phyloP scores from a whole-genome alignment of 495 filamentous ascomycete species.

The Sphaerosporella brunnea region DNA sequence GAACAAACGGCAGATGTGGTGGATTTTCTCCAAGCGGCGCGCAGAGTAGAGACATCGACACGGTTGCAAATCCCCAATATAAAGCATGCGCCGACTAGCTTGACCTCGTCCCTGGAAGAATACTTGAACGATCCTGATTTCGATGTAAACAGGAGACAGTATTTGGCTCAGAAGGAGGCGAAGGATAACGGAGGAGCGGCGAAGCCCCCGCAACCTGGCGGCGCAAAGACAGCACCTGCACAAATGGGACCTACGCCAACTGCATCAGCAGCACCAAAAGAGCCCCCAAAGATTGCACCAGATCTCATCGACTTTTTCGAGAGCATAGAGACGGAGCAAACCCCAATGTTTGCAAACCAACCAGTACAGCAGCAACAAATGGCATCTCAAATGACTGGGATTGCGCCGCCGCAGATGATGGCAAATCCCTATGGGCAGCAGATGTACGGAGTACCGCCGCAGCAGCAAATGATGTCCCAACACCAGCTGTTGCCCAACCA shows the following conservation, averaged over 20 bases:
- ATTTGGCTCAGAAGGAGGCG: constrained; percentile 66
- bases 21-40: constrained; percentile 67
- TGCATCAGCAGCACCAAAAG: constrained; percentile 16
- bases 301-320: constrained; percentile 98
- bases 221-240: constrained; percentile 14
- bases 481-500: constrained; percentile 28
- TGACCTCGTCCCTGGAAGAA: constrained; percentile 78
- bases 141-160: constrained; percentile 81
- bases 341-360: constrained; percentile 43
- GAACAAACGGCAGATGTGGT: constrained; percentile 87
- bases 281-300: constrained; percentile 28
- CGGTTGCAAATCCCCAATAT: constrained; percentile 89
- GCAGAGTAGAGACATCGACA: constrained; percentile 79
- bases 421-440: constrained; percentile 26
- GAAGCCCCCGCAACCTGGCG: constrained; percentile 16
- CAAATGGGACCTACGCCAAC: constrained; percentile 13
- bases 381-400: constrained; percentile 18
- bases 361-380: constrained; percentile 28
- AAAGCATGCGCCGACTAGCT: constrained; percentile 86
- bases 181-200: constrained; percentile 43
- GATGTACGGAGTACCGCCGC: constrained; percentile 25
- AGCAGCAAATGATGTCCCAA: constrained; percentile 30
- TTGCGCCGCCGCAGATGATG: constrained; percentile 7
- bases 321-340: constrained; percentile 85
- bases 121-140: constrained; percentile 94